Percentiles rank a stretch among this genome's conserved stretches.
These are phyloP conservation scores for Mycena polygramma DNA, from an alignment of 768 basidiomycete genomes.

Conservation along the genomic window DNA sequence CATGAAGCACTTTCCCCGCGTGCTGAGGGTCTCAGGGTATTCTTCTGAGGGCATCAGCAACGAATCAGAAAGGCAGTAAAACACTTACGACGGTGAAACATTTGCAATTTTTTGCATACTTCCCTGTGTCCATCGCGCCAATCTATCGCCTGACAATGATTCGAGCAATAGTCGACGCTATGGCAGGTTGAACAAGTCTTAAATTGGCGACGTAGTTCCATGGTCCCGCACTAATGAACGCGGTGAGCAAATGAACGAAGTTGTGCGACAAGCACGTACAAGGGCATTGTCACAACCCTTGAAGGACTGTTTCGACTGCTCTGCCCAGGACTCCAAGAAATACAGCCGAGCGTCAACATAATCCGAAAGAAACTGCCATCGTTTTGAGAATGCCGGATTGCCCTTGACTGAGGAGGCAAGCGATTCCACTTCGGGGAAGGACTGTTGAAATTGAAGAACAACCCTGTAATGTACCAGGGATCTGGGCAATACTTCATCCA, in stretches of 20 bases:
- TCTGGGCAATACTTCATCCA: background rate
- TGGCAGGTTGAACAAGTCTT: background rate
- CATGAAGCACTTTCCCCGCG: background rate
- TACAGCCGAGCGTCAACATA: background rate
- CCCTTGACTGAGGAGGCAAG: background rate
- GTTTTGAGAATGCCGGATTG: background rate
- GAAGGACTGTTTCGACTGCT: background rate
- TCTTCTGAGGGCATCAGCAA: background rate
- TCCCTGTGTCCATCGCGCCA: background rate
- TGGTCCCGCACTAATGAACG: background rate
- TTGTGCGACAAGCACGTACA: too few relatives aligned
- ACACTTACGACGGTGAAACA: background rate
- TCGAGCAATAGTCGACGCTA: slow-evolving; percentile 6
- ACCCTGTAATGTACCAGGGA: background rate
- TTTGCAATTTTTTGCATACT: background rate
- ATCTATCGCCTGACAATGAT: background rate
- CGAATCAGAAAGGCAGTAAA: background rate
- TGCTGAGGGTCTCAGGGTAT: background rate
- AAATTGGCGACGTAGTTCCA: background rate
- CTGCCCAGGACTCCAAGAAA: background rate
- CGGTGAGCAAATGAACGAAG: too few relatives aligned
- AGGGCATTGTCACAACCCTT: background rate
- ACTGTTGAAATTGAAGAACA: background rate
- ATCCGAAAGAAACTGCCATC: background rate
- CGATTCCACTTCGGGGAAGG: too few relatives aligned